Base-by-base conservation (phyloP, 2,329 filamentous ascomycete genomes). In the Alternaria sp. region DNA sequence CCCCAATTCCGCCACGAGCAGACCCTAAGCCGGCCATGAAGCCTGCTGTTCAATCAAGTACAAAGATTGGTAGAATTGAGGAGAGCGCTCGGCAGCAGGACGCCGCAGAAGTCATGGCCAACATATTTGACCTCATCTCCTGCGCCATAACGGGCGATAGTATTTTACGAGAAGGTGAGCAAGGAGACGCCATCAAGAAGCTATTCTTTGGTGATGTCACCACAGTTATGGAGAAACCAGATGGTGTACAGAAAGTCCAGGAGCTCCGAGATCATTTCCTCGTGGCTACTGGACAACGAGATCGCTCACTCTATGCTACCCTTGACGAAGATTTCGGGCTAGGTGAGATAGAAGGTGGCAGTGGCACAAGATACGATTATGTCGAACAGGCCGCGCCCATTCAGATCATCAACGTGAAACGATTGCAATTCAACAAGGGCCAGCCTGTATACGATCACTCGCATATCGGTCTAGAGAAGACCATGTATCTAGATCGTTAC, bases 101-200 rank as follows among this genome's bases (percentile, higher is more conserved):
- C 79, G 94, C 97, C 5, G 93, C 93, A 12, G 95, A 99, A 79
- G 94, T 97, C 46, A 94, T 97, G 81, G 93, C 93, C 60, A 95
- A 94, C 71, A 92, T 97, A 27, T 87, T 97, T 60, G 93, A 94
- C 73, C 91, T 95, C 52, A 84, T 97, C n/a, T 92, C 95, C 72
- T 93, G 92, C 54, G 94, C 94, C 3, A 94, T 98, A 73, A 89
- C 86, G 59, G 87, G 92, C 6, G 85, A 85, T n/a, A 86, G 85
- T 4, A 82, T 86, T 34, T 87, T 92, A 59, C 80, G 85, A 7
- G 86, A 89, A 45, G 91, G 90, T 3, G 90, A 96, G 65, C 94
- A 97, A 77, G 81, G 89, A 20, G 95, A 98, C 75, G 85, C 88
- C 58, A 88, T 97, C 64, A 93, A 93, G 78, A 71, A 71, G 32